phyloP scores from a whole-genome alignment of 2,329 filamentous ascomycete genomes.

The Sporothrix brasiliensis region DNA sequence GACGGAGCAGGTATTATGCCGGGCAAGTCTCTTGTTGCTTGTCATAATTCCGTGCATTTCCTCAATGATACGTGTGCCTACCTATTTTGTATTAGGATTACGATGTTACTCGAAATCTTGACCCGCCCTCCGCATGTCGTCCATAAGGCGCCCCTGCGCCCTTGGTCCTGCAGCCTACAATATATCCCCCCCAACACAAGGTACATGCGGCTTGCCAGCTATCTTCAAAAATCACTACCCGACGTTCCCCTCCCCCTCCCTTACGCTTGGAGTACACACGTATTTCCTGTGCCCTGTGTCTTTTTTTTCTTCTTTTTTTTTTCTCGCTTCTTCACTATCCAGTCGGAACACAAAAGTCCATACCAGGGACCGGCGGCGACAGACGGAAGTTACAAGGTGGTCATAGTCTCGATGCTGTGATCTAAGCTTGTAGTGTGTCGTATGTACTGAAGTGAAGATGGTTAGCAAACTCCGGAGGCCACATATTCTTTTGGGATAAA shows the following conservation, averaged over 20 bases:
- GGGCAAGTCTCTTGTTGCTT: not conserved
- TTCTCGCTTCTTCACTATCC: not conserved
- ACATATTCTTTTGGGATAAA: too few relatives aligned
- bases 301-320: too few relatives aligned
- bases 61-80: not conserved
- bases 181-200: too few relatives aligned
- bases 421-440: not conserved
- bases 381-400: not conserved
- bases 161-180: too few relatives aligned
- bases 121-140: not conserved
- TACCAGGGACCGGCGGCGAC: not conserved
- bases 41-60: not conserved
- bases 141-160: not conserved
- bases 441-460: too few relatives aligned
- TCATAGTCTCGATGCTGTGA: not conserved
- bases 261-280: too few relatives aligned
- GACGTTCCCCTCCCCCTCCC: too few relatives aligned
- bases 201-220: too few relatives aligned
- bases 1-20: conserved; percentile 11
- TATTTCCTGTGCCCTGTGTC: too few relatives aligned
- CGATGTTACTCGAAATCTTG: not conserved
- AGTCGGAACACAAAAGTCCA: not conserved
- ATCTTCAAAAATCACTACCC: too few relatives aligned
- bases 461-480: too few relatives aligned
- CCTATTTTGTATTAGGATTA: not conserved